Evolutionary conservation across 106 monocot genomes (phyloP), one percentile per base, ranked within the genome.

Genomic region (Apostasia shenzhenica): DNA sequence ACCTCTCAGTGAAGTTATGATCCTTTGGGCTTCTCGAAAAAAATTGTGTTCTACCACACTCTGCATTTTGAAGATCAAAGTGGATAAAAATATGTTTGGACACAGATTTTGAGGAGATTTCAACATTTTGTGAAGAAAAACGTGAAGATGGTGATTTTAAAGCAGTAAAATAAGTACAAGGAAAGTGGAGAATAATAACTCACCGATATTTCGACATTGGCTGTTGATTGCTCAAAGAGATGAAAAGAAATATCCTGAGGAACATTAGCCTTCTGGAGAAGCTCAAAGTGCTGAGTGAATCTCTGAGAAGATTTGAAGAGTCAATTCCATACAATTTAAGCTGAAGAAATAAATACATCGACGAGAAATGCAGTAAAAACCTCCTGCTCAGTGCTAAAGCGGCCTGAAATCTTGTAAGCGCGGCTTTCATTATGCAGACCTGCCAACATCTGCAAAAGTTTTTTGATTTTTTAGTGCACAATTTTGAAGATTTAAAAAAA

Each of bases 281-380:
- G 93, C 61, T 93, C 93, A 78, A 99, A 99, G 70, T 90, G 93
- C 76, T 99, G 99, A 73, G 64, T 65, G 60, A 99, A 99, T 68
- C 92, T 87, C 99, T 99, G 75, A n/a, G 43, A 26, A 71, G 53
- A 55, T 59, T 10, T 57, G 55, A 70, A 37, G 47, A 47, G 12
- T 50, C 68, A 57, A 74, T 12, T 13, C 48, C 38, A 69, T 61
- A 55, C 26, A 39, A 45, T 40, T 39, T 11, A 63, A 43, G 26
- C 48, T 45, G 47, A 51, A 58, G 3, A 66, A 52, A 45, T 41
- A 13, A 55, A 58, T 48, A 61, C 38, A 14, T 54, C 5, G 7
- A 11, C 41, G 8, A 63, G 39, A 6, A 12, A 11, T 57, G 39
- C 45, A 57, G 9, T 66, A 26, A 57, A 0, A 59, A 99, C 99